A percentile compares a stretch with the other conserved stretches of the same genome.
Evolutionary conservation across 176 grass and related monocot species (phyloP).

Genomic region (Rhynchospora tenuis): DNA sequence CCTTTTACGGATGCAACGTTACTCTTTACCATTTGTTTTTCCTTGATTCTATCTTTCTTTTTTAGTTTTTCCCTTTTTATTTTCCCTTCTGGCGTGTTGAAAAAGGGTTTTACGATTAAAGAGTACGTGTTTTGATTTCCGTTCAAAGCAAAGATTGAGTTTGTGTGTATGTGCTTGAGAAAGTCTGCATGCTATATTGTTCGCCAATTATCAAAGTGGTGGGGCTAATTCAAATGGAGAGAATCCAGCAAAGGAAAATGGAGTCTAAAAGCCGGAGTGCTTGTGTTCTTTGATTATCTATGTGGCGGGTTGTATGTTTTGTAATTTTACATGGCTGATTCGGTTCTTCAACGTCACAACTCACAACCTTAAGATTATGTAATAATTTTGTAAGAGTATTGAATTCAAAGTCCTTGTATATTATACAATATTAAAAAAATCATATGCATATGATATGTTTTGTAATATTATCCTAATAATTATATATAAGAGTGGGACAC

Average conservation of each 20-base stretch:
- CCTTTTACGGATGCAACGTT: conserved; percentile 24
- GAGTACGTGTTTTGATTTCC: background rate
- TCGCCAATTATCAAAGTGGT: conserved; percentile 32
- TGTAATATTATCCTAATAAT: background rate
- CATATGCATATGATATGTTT: background rate
- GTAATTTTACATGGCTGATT: background rate
- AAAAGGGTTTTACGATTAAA: background rate
- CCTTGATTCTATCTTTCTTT: background rate
- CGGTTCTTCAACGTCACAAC: background rate
- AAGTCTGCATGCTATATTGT: conserved; percentile 1
- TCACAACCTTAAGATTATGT: too few relatives aligned
- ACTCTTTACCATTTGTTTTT: background rate
- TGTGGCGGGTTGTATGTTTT: background rate
- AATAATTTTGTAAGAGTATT: too few relatives aligned
- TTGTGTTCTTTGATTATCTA: background rate
- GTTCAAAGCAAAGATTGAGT: conserved; percentile 16
- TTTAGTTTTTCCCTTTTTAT: background rate
- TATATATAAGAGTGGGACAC: too few relatives aligned
- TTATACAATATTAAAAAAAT: background rate
- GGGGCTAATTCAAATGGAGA: conserved; percentile 32
- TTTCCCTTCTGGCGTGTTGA: background rate
- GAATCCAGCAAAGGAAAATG: conserved; percentile 58
- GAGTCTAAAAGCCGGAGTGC: background rate
- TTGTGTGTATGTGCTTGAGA: conserved; percentile 2
- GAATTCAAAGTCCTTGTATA: too few relatives aligned